Base-by-base conservation (phyloP, 768 basidiomycete species). In the Suillus luteus region DNA sequence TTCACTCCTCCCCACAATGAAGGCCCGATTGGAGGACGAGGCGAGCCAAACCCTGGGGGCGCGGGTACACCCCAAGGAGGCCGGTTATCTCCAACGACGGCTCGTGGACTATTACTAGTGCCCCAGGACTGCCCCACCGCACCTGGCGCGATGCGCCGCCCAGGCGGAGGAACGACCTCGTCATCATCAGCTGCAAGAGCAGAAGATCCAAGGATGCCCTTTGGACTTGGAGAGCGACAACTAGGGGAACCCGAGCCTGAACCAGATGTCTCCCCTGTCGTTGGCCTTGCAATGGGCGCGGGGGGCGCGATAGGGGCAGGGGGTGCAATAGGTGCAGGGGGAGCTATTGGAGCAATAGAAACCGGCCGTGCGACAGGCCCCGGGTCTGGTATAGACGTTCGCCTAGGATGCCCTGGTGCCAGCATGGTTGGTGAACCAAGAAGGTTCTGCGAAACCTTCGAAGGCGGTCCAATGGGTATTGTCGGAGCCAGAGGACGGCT, bases 101-200 rank as follows among this genome's bases (percentile, higher is more conserved):
- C 76, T 17, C 83, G 82, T 11, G 83, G 83, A 65, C 79, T 83
- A 57, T 81, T 70, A 33, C 80, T 66, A 44, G 68, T 76, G 4
- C 80, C 80, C 86, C 87, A 87, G 2, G 77, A 76, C 62, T 82
- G 83, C 8, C 83, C 76, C 12, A 83, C 79, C 3, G 76, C 75
- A 52, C 78, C 76, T 41, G 74, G 75, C 0, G 72, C 77, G 46
- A 73, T 75, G 9, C 83, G 78, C 55, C 85, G 74, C 43, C 83
- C 77, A 8, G 81, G 80, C 19, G 82, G 76, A 46, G 81, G 76
- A 17, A 93, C 84, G 12, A 92, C 88, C 71, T 93, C 91, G 71
- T 93, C 92, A 65, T 91, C 91, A 64, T 92, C 91, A 15, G 90
- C 85, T 3, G 87, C 85, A 22, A 93, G 81, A 22, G 92, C 91